Conservation (phyloP, 192 early-diverging fungal species). For the Piromyces finnis region DNA sequence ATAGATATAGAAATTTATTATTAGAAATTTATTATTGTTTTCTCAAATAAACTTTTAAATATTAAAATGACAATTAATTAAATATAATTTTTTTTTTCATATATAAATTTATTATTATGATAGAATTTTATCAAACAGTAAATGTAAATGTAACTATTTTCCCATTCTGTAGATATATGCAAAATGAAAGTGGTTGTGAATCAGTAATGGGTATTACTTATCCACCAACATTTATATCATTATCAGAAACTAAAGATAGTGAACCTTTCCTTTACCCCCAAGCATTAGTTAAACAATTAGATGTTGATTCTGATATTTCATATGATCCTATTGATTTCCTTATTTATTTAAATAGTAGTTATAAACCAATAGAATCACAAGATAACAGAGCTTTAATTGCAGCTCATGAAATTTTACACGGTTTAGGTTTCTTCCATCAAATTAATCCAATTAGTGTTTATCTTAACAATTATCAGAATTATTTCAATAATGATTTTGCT, state of each 20-base stretch:
- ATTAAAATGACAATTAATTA: too few species aligned
- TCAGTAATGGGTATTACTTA: neutral
- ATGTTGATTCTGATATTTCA: neutral
- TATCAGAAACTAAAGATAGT: neutral
- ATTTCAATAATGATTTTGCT: neutral
- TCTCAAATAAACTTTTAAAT: too few species aligned
- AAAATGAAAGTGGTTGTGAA: neutral
- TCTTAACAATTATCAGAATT: neutral
- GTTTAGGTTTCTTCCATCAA: neutral
- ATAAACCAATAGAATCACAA: neutral
- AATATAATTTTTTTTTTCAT: too few species aligned
- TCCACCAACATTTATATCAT: neutral
- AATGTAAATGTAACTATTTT: neutral
- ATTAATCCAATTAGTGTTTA: neutral
- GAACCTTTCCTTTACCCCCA: neutral
- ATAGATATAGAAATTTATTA: too few species aligned
- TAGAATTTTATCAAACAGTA: neutral
- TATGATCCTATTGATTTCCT: neutral
- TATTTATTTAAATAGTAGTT: neutral
- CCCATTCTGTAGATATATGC: neutral
- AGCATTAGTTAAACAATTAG: neutral
- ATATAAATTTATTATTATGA: neutral
- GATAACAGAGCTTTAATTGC: neutral
- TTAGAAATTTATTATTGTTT: too few species aligned
- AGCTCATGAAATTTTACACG: neutral